Evolutionary conservation across 495 filamentous ascomycete genomes (phyloP).

Genomic region (Daldinia decipiens): DNA sequence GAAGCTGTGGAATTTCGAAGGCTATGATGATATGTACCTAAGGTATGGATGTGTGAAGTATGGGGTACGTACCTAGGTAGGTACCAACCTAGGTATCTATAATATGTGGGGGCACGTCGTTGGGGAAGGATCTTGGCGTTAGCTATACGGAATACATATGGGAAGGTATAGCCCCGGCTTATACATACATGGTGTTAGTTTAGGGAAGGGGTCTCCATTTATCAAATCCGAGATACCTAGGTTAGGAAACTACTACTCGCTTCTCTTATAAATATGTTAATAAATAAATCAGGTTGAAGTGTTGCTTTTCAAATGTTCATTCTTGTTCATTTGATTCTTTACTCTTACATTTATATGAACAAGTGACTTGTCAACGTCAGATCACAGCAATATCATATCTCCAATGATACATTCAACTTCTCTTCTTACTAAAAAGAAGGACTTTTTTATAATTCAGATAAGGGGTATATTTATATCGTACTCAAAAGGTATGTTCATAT

Average conservation of each 20-base stretch:
- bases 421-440: not conserved
- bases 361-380: not conserved
- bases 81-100: no score
- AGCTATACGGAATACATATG: conserved; percentile 1
- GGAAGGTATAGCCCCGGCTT: not conserved
- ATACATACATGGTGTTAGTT: no score
- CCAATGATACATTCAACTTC: not conserved
- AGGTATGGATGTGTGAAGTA: no score
- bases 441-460: not conserved
- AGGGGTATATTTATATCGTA: not conserved
- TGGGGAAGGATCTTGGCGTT: conserved; percentile 24
- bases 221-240: no score
- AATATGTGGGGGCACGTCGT: conserved; percentile 23
- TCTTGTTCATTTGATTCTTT: not conserved
- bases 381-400: not conserved
- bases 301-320: not conserved
- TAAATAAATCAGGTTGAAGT: no score
- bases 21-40: not conserved
- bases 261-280: no score
- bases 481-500: not conserved
- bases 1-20: conserved; percentile 1
- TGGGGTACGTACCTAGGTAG: not conserved
- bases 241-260: no score
- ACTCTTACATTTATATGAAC: not conserved
- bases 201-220: no score